A percentile compares a stretch with the other conserved stretches of the same genome.
Conservation (phyloP, 345 rosid genomes). For the Noccaea caerulescens region DNA sequence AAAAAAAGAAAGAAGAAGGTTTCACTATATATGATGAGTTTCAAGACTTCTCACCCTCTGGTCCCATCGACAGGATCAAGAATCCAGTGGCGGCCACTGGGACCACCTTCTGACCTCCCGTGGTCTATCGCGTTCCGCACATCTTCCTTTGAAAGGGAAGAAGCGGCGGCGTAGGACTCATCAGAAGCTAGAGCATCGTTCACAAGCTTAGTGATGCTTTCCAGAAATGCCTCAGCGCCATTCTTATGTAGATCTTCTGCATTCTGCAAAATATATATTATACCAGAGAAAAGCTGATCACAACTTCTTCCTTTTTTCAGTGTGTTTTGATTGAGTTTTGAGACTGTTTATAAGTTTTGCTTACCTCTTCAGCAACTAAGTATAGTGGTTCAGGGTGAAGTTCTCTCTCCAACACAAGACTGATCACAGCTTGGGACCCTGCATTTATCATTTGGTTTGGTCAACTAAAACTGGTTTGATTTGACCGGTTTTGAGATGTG, state of each 20-base stretch:
- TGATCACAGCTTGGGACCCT: slow-evolving; percentile 90
- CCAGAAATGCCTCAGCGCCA: slow-evolving; percentile 56
- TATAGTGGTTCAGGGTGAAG: slow-evolving; percentile 67
- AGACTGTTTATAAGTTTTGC: background rate
- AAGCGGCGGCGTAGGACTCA: slow-evolving; percentile 50
- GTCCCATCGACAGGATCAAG: slow-evolving; percentile 93
- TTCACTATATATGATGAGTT: background rate
- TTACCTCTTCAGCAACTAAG: slow-evolving; percentile 88
- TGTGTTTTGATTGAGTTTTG: background rate
- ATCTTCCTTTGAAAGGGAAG: slow-evolving; percentile 56
- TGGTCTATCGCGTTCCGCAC: slow-evolving; percentile 65
- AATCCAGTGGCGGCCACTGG: slow-evolving; percentile 81
- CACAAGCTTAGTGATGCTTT: slow-evolving; percentile 71
- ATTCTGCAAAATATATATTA: slow-evolving; percentile 51
- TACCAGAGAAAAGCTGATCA: background rate
- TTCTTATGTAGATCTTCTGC: slow-evolving; percentile 64
- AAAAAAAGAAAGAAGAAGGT: background rate
- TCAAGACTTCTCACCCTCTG: slow-evolving; percentile 64
- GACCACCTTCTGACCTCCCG: slow-evolving; percentile 81
- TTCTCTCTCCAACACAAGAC: slow-evolving; percentile 66
- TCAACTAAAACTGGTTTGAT: background rate
- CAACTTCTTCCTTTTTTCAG: background rate
- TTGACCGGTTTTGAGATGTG: background rate
- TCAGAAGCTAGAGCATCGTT: slow-evolving; percentile 64
- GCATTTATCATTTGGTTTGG: background rate